phyloP scores from a whole-genome alignment of 1,284 basidiomycete genomes.

The Neolentinus lepideus region DNA sequence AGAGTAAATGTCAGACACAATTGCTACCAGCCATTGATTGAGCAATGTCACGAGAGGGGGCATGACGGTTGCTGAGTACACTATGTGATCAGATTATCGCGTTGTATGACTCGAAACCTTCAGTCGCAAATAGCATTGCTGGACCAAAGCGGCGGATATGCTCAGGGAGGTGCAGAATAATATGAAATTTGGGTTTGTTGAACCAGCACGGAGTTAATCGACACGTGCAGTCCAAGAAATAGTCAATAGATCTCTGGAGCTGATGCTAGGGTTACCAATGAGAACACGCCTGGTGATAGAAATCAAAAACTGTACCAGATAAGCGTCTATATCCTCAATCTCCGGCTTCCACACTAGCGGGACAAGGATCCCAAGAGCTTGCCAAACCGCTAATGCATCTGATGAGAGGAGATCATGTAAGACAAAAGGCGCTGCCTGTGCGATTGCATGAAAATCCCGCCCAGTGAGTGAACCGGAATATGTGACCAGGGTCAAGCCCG shows the following conservation, averaged over 20 bases:
- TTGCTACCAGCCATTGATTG: too few relatives aligned
- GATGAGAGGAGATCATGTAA: slow-evolving; percentile 9
- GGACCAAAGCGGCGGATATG: slow-evolving; percentile 21
- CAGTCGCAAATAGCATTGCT: slow-evolving; percentile 15
- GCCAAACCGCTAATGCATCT: too few relatives aligned
- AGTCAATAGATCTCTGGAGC: slow-evolving; percentile 7
- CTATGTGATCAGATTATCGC: slow-evolving; percentile 4
- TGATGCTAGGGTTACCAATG: neutral
- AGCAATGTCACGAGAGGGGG: slow-evolving; percentile 8
- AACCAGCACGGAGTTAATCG: slow-evolving; percentile 18
- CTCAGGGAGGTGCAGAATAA: slow-evolving; percentile 16
- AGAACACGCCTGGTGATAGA: too few relatives aligned
- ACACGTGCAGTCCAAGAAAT: slow-evolving; percentile 13
- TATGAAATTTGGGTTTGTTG: slow-evolving; percentile 24
- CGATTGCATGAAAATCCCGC: slow-evolving; percentile 21
- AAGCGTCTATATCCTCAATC: too few relatives aligned
- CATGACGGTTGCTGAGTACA: slow-evolving; percentile 7
- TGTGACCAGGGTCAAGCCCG: slow-evolving; percentile 19
- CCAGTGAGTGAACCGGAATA: slow-evolving; percentile 20
- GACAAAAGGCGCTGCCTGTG: slow-evolving; percentile 22
- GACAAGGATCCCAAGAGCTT: too few relatives aligned
- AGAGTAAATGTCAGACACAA: too few relatives aligned
- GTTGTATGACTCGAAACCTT: slow-evolving; percentile 12
- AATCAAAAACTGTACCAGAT: too few relatives aligned
- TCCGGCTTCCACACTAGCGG: too few relatives aligned